Evolutionary conservation across 2,329 filamentous ascomycete genomes (phyloP).

Genomic region (Cordyceps farinosa): DNA sequence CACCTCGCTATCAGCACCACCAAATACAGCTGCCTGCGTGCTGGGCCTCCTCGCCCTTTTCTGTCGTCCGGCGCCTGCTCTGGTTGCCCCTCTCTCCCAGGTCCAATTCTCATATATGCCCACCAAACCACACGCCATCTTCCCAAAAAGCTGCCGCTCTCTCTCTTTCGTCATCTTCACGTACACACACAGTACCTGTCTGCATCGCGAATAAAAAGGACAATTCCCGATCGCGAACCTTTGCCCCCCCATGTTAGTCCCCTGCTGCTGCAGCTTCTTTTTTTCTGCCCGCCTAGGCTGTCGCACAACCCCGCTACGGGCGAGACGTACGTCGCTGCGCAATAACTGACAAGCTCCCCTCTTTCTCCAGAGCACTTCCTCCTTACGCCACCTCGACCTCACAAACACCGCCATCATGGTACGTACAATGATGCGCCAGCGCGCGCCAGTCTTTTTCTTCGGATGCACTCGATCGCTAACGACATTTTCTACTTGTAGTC

Average conservation of each 20-base stretch:
- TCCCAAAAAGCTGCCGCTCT: not conserved
- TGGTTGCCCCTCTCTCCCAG: not conserved
- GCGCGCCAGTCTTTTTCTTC: not conserved
- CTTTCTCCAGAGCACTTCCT: constrained; percentile 12
- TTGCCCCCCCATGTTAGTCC: not conserved
- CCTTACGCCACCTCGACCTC: constrained; percentile 1
- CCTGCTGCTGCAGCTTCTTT: not conserved
- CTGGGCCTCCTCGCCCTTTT: not conserved
- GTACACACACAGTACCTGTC: not conserved
- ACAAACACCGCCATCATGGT: constrained; percentile 17
- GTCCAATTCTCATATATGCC: constrained; percentile 3
- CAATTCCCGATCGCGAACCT: not conserved
- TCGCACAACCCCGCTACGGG: constrained; percentile 12
- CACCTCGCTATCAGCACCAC: not conserved
- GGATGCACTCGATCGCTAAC: not conserved
- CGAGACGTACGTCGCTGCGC: constrained; percentile 6
- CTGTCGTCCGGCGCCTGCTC: not conserved
- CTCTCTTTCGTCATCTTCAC: constrained; percentile 4
- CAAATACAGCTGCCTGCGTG: constrained; percentile 9
- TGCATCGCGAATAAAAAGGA: not conserved
- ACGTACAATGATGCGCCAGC: constrained; percentile 9
- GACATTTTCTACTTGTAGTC: constrained; percentile 41
- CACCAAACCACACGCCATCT: constrained; percentile 12
- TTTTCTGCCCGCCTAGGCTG: not conserved
- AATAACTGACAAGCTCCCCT: constrained; percentile 18